phyloP scores from a whole-genome alignment of 257 asterid species.

The Nyctanthes arbortristis region DNA sequence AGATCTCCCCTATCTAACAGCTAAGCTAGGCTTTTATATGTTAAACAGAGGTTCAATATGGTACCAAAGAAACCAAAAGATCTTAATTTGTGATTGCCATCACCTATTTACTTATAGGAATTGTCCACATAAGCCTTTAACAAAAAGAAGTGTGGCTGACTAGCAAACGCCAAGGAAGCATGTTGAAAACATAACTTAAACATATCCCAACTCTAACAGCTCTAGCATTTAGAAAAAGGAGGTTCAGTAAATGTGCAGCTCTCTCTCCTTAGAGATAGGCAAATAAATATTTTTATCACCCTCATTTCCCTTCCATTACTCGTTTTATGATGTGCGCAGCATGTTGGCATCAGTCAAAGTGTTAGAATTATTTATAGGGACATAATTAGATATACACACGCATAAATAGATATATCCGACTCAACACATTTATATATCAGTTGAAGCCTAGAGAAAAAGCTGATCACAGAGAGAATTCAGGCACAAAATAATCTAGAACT shows the following conservation, averaged over 20 bases:
- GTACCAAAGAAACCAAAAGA: neutral
- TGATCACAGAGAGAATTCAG: neutral
- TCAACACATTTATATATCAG: neutral
- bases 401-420: no score
- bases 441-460: neutral
- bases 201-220: neutral
- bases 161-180: no score
- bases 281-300: neutral
- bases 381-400: neutral
- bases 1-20: neutral
- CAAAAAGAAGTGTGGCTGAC: no score
- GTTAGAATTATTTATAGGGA: neutral
- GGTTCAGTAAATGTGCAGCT: neutral
- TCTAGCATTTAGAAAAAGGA: neutral
- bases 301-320: neutral
- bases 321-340: neutral
- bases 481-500: neutral
- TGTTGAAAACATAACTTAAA: neutral
- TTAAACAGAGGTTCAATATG: neutral
- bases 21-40: neutral
- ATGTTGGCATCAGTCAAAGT: neutral
- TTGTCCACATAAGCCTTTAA: neutral
- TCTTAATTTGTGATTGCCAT: neutral
- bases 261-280: neutral
- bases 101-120: neutral